phyloP scores from a whole-genome alignment of 192 early-diverging fungal genomes.

The Coemansia sp. region DNA sequence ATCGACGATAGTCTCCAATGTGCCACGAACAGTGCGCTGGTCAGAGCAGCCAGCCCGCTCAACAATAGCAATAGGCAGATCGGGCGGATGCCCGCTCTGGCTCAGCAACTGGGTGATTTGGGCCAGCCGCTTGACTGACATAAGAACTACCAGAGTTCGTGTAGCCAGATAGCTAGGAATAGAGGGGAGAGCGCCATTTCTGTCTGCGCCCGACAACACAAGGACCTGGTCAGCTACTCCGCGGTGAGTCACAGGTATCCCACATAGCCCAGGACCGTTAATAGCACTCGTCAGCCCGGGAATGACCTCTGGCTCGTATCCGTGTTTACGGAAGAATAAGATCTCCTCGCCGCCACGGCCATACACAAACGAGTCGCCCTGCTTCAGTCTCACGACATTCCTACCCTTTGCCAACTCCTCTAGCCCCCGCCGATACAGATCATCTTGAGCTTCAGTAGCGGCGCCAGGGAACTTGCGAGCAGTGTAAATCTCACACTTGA shows the following conservation, averaged over 20 bases:
- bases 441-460: slow-evolving; percentile 73
- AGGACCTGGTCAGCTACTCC: slow-evolving; percentile 85
- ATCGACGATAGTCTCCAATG: slow-evolving; percentile 61
- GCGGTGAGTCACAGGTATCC: slow-evolving; percentile 84
- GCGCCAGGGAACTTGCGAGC: slow-evolving; percentile 69
- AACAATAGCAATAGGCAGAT: slow-evolving; percentile 73
- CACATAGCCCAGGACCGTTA: slow-evolving; percentile 69
- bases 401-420: slow-evolving; percentile 64
- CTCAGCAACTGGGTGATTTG: slow-evolving; percentile 64
- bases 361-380: slow-evolving; percentile 92
- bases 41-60: slow-evolving; percentile 78
- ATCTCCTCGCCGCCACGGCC: slow-evolving; percentile 92
- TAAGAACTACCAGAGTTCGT: slow-evolving; percentile 79
- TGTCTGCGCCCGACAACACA: slow-evolving; percentile 76
- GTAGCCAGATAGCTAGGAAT: slow-evolving; percentile 65
- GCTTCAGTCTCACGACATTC: slow-evolving; percentile 82
- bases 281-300: slow-evolving; percentile 79
- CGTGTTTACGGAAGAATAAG: slow-evolving; percentile 65
- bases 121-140: slow-evolving; percentile 74
- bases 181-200: slow-evolving; percentile 73
- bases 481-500: slow-evolving; percentile 60
- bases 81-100: slow-evolving; percentile 60
- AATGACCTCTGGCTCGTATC: slow-evolving; percentile 67
- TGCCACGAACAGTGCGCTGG: slow-evolving; percentile 68
- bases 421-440: slow-evolving; percentile 70